These are phyloP conservation scores for Lasiodiplodia citricola DNA, from an alignment of 2,329 filamentous ascomycete genomes.

Conservation along the genomic window DNA sequence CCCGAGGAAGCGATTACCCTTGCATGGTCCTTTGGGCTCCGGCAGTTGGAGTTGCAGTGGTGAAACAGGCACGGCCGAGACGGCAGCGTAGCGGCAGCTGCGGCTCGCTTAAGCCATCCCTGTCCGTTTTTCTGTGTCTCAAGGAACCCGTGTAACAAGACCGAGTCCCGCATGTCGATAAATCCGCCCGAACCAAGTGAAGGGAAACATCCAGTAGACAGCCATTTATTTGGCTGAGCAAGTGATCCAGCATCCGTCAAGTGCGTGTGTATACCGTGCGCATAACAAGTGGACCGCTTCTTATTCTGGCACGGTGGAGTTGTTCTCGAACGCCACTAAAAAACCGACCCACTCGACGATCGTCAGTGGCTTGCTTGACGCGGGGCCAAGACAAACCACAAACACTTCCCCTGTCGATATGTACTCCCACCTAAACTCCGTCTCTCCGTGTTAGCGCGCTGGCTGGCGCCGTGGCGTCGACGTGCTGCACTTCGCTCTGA, in stretches of 20 bases:
- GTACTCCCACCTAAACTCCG: background rate
- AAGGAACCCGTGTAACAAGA: too few species aligned
- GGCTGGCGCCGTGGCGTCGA: background rate
- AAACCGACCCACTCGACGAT: background rate
- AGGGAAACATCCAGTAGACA: background rate
- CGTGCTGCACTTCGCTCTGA: background rate
- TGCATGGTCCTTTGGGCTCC: background rate
- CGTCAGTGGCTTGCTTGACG: background rate
- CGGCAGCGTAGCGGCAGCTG: background rate
- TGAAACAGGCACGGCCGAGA: background rate
- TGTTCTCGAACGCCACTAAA: background rate
- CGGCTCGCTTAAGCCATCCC: background rate
- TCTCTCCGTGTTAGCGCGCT: background rate
- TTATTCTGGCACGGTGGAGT: background rate
- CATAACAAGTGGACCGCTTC: background rate
- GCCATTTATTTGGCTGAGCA: background rate
- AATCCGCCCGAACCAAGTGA: background rate
- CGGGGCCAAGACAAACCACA: background rate
- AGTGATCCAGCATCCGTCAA: background rate
- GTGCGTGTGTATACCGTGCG: too few species aligned
- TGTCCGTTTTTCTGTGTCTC: background rate
- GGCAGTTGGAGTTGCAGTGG: background rate
- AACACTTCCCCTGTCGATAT: background rate
- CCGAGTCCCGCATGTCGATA: background rate
- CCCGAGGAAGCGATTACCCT: background rate